Percentiles rank a stretch among this genome's conserved stretches.
phyloP scores from a whole-genome alignment of 192 early-diverging fungal species.

The Radiomyces spectabilis region DNA sequence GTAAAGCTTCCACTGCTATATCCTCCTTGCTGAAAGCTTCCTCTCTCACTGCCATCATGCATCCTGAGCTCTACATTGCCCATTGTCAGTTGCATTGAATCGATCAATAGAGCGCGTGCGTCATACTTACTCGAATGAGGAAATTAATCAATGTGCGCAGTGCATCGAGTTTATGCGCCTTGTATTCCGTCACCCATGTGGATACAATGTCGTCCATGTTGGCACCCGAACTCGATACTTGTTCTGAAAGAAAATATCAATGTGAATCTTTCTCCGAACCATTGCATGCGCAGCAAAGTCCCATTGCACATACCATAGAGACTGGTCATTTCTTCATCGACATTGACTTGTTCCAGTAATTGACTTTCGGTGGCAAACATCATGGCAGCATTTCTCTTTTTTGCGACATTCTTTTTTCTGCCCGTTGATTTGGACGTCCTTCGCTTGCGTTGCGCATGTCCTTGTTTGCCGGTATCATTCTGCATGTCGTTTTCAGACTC shows the following conservation, averaged over 20 bases:
- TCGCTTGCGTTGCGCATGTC: neutral
- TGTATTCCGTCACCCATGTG: conserved; percentile 69
- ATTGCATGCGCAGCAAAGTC: too few species aligned
- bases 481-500: too few species aligned
- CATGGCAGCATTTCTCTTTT: neutral
- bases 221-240: conserved; percentile 38
- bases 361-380: neutral
- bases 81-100: too few species aligned
- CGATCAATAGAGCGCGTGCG: conserved; percentile 1
- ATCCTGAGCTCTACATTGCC: conserved; percentile 52
- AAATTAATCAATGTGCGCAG: conserved; percentile 72
- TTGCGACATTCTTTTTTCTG: neutral
- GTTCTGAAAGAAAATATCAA: too few species aligned
- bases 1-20: conserved; percentile 42
- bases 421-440: neutral
- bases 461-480: too few species aligned
- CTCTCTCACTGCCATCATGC: conserved; percentile 32
- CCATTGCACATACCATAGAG: conserved; percentile 15
- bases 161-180: conserved; percentile 41
- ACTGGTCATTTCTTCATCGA: conserved; percentile 5
- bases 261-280: too few species aligned
- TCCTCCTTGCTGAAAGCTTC: conserved; percentile 49
- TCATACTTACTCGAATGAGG: conserved; percentile 42
- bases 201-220: conserved; percentile 53
- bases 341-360: conserved; percentile 12